phyloP scores from a whole-genome alignment of 2,329 filamentous ascomycete species.

The Ophiocordyceps australis region DNA sequence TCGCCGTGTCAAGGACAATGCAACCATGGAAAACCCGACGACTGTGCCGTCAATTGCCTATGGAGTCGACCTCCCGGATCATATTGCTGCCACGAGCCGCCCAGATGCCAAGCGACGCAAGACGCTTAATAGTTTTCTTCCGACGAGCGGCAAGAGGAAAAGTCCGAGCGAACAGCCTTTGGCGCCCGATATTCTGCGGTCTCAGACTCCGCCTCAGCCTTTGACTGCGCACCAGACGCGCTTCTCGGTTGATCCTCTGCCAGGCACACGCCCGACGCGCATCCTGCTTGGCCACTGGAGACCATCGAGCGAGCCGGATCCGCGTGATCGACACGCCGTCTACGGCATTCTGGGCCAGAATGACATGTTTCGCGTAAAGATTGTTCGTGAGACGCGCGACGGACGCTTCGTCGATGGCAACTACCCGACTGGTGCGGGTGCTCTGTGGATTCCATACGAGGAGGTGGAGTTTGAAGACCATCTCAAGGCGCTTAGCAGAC shows the following conservation, averaged over 20 bases:
- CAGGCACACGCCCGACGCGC: conserved; percentile 34
- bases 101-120: conserved; percentile 30
- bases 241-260: conserved; percentile 20
- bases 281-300: conserved; percentile 43
- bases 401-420: conserved; percentile 39
- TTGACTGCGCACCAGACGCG: conserved; percentile 5
- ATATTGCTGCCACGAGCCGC: conserved; percentile 13
- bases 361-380: conserved; percentile 47
- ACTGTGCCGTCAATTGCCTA: conserved; percentile 29
- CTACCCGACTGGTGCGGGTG: conserved; percentile 40
- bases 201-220: conserved; percentile 6
- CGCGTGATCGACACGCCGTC: conserved; percentile 39
- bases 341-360: conserved; percentile 43
- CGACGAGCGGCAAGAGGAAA: conserved; percentile 15
- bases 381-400: conserved; percentile 40
- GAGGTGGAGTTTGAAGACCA: conserved; percentile 41
- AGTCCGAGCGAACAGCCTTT: conserved; percentile 4
- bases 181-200: conserved; percentile 1
- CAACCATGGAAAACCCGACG: conserved; percentile 21
- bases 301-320: conserved; percentile 26
- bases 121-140: conserved; percentile 16
- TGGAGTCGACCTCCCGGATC: conserved; percentile 27
- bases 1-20: conserved; percentile 21
- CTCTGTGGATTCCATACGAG: conserved; percentile 44
- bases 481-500: conserved; percentile 27